Percentiles rank a stretch among this genome's conserved stretches.
These are phyloP conservation scores for Entomortierella lignicola DNA, from an alignment of 192 early-diverging fungal species.

Conservation along the genomic window DNA sequence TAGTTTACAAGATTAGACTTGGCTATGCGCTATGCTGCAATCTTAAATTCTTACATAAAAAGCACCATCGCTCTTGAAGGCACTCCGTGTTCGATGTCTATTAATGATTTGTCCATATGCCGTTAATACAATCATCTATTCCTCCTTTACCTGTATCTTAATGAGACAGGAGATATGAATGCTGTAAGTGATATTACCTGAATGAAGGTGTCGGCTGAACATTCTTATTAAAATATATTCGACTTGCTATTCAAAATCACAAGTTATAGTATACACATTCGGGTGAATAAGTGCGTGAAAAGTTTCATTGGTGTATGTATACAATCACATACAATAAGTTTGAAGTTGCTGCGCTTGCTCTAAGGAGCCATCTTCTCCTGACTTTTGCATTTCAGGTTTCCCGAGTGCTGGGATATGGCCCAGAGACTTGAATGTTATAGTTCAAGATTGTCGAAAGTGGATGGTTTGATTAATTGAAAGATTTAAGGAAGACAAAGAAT, in stretches of 20 bases:
- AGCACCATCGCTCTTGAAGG: neutral
- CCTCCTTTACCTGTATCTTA: neutral
- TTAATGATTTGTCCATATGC: no score
- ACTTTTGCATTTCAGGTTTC: neutral
- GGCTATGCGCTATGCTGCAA: neutral
- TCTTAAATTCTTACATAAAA: neutral
- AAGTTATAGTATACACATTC: neutral
- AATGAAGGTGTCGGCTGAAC: neutral
- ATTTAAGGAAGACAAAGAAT: neutral
- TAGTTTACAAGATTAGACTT: neutral
- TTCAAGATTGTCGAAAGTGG: no score
- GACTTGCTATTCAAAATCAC: neutral
- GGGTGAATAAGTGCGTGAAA: neutral
- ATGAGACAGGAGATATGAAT: neutral
- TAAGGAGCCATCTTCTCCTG: no score
- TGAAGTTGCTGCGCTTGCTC: neutral
- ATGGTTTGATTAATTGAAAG: no score
- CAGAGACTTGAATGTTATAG: no score
- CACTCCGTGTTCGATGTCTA: neutral
- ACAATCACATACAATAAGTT: neutral
- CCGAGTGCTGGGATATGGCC: neutral
- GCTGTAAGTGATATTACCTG: neutral
- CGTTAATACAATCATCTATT: neutral
- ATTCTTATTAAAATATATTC: neutral
- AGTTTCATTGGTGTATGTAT: no score